Base-by-base conservation (phyloP, 352 stramenopile genomes). In the Phytophthora syringae region DNA sequence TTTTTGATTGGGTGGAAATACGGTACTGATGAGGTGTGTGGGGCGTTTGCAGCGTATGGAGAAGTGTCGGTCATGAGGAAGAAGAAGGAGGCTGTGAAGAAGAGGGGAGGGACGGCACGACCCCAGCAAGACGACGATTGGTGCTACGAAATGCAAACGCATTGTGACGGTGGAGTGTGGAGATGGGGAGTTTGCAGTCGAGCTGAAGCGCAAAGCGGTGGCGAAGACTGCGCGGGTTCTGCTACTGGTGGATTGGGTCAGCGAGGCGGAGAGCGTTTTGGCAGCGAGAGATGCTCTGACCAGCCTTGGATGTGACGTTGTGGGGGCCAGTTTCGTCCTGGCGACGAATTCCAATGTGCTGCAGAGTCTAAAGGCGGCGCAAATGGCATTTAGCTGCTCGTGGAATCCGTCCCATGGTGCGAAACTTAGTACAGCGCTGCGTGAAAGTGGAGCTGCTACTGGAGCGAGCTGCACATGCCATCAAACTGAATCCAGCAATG, bases 231-330 rank as follows among this genome's bases (percentile, higher is more conserved):
- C 42, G 7, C 55, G 64, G 7, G 57, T 83, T 28, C 55, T 85
- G 18, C 30, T 85, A 73, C 77, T 89, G 5, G 36, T 64, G 9
- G 83, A 92, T 58, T 92, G 76, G 79, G 70, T 92, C n/a, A 77
- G 77, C 45, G 59, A 76, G 7, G 69, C 58, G 12, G 76, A 88
- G 27, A 53, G 54, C 6, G 53, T 89, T 22, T 58, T 89, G 1
- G 80, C 79, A 22, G 81, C 68, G 2, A 67, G 62, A 15, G 70
- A 86, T 39, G 80, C 73, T 11, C 56, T 92, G 3, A 58, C 66
- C 18, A 52, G 62, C 16, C 34, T 81, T 5, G 79, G 77, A 0
- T 72, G 57, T 6, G 82, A 90, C 18, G 79, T 89, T 1, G 69
- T 87, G 10, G 82, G 82, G 9, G 70, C 77, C 34, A 74, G 64